Conservation (phyloP, 1,284 basidiomycete species). For the Ustanciosporium gigantosporum region DNA sequence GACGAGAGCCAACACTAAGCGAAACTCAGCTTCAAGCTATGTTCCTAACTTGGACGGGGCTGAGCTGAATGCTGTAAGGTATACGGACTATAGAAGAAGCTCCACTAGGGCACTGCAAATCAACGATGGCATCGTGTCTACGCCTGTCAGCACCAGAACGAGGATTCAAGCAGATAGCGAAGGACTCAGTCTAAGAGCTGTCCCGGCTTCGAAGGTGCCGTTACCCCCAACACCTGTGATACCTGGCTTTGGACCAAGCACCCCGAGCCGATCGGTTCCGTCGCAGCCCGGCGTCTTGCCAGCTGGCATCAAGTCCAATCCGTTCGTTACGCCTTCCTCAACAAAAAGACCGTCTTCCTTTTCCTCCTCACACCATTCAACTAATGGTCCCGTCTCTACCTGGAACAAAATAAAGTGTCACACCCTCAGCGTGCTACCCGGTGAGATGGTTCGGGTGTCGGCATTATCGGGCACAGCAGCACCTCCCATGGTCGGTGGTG, state of each 20-base stretch:
- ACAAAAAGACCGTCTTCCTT: too few species aligned
- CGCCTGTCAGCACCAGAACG: too few species aligned
- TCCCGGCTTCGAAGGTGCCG: not conserved
- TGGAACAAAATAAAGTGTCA: constrained; percentile 1
- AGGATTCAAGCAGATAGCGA: not conserved
- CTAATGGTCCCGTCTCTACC: too few species aligned
- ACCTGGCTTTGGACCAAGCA: not conserved
- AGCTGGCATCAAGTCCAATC: too few species aligned
- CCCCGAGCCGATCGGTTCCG: too few species aligned
- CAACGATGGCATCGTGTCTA: too few species aligned
- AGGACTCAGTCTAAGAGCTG: not conserved
- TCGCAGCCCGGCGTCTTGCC: too few species aligned
- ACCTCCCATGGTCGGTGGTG: constrained; percentile 45
- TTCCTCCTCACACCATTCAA: too few species aligned
- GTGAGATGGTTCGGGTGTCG: constrained; percentile 42
- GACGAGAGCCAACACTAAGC: constrained; percentile 20
- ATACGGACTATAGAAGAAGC: constrained; percentile 8
- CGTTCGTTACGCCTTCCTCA: too few species aligned
- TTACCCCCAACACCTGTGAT: not conserved
- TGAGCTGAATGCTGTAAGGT: constrained; percentile 19
- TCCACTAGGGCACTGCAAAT: too few species aligned
- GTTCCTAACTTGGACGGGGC: constrained; percentile 25
- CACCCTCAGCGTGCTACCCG: constrained; percentile 9
- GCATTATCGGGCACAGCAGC: constrained; percentile 33
- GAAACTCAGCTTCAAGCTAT: constrained; percentile 29